Percentiles rank a stretch among this genome's conserved stretches.
These are phyloP conservation scores for Geotrichum ghanense DNA, from an alignment of 805 yeast species.

Conservation along the genomic window DNA sequence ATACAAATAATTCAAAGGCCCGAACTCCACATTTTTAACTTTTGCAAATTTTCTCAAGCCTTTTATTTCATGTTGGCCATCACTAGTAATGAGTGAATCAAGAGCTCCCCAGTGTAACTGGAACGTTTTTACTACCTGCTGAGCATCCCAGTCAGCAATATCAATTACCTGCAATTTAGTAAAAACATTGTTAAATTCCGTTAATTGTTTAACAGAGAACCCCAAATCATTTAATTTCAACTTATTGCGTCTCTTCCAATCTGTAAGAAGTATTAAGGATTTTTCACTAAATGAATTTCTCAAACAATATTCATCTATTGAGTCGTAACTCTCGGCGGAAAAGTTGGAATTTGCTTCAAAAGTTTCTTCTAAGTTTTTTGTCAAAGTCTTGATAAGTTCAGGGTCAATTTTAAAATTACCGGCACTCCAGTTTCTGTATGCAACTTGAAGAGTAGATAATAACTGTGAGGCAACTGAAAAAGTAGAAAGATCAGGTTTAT, in stretches of 20 bases:
- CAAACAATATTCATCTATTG: not conserved
- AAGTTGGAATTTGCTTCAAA: not conserved
- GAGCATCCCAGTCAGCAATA: not conserved
- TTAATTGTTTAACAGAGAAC: not conserved
- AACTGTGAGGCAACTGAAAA: not conserved
- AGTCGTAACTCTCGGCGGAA: not conserved
- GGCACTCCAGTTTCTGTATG: not conserved
- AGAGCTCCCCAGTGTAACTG: not conserved
- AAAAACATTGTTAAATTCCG: not conserved
- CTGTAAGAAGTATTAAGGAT: not conserved
- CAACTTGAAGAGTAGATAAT: not conserved
- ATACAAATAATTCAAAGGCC: not conserved
- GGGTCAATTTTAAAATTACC: not conserved
- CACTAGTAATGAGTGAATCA: not conserved
- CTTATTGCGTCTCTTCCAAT: not conserved
- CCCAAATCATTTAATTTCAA: not conserved
- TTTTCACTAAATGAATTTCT: not conserved
- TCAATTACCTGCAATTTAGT: not conserved
- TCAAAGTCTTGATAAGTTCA: not conserved
- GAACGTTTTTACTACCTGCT: not conserved
- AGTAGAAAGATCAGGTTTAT: not conserved
- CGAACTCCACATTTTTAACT: not conserved
- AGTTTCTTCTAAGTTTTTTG: constrained; percentile 10
- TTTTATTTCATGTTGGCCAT: not conserved
- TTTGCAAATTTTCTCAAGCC: not conserved